These are phyloP conservation scores for Nicotiana tomentosiformis DNA, from an alignment of 257 asterid genomes.

Conservation along the genomic window DNA sequence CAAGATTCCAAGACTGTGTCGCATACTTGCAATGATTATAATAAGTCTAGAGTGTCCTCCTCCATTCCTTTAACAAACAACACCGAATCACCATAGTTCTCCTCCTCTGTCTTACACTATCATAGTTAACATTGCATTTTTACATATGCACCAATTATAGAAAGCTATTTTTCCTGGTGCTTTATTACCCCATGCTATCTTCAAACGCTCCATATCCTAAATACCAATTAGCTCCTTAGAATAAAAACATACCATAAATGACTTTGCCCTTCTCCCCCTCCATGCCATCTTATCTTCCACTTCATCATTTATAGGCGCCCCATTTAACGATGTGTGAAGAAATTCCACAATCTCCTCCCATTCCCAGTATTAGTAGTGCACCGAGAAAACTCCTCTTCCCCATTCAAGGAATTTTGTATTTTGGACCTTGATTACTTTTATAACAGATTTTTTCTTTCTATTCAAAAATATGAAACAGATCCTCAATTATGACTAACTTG, in stretches of 20 bases:
- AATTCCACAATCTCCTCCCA: not conserved
- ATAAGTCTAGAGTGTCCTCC: not conserved
- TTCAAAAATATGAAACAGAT: not conserved
- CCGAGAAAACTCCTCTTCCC: not conserved
- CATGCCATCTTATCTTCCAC: not conserved
- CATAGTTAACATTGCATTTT: not conserved
- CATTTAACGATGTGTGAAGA: not conserved
- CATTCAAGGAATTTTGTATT: not conserved
- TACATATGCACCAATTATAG: not conserved
- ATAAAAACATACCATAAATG: not conserved
- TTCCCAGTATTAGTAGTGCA: not conserved
- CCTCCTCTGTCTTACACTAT: not conserved
- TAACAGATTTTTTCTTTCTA: not conserved
- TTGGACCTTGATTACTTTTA: not conserved
- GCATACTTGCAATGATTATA: not conserved
- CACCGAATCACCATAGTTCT: not conserved
- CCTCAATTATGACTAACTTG: not conserved
- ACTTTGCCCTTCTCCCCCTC: not conserved
- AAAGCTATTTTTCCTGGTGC: not conserved
- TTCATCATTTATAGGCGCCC: not conserved
- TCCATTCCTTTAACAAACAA: not conserved
- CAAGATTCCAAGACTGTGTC: not conserved
- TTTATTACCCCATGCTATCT: not conserved
- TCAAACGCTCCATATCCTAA: not conserved
- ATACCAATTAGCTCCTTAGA: not conserved